Evolutionary conservation across 139 green algal genomes (phyloP).

Genomic region (Yamagishiella unicocca): DNA sequence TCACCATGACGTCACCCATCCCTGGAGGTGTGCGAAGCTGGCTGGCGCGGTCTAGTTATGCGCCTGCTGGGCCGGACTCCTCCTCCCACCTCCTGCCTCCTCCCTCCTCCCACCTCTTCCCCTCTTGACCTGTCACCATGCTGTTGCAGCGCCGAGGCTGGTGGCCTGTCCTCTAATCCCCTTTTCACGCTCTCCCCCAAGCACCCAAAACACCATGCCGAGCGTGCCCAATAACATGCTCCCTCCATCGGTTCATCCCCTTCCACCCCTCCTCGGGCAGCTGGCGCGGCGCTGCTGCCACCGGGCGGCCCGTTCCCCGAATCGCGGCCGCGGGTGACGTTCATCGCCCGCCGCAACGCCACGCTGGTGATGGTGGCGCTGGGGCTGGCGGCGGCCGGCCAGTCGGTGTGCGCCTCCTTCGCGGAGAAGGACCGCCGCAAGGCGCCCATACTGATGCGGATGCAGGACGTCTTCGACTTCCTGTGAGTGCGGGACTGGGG

Average conservation of each 20-base stretch:
- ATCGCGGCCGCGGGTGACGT: neutral
- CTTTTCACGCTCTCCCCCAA: too few species aligned
- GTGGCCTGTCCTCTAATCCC: too few species aligned
- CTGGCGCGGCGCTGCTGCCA: neutral
- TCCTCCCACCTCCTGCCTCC: too few species aligned
- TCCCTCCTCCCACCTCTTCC: too few species aligned
- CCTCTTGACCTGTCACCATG: too few species aligned
- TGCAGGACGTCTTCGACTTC: conserved; percentile 16
- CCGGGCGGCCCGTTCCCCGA: neutral
- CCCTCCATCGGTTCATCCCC: too few species aligned
- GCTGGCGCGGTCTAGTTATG: neutral
- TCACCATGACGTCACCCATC: neutral
- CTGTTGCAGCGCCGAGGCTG: too few species aligned
- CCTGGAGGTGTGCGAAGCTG: neutral
- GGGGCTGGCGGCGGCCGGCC: neutral
- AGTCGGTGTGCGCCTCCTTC: conserved; percentile 15
- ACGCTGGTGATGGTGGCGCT: neutral
- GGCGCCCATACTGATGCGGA: neutral
- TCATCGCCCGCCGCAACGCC: neutral
- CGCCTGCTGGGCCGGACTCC: too few species aligned
- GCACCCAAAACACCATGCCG: too few species aligned
- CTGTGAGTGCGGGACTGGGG: neutral
- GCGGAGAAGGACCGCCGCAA: neutral
- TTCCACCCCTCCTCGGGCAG: too few species aligned
- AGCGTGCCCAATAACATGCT: too few species aligned